Conservation (phyloP, 768 basidiomycete genomes). For the Psilocybe cyanescens region DNA sequence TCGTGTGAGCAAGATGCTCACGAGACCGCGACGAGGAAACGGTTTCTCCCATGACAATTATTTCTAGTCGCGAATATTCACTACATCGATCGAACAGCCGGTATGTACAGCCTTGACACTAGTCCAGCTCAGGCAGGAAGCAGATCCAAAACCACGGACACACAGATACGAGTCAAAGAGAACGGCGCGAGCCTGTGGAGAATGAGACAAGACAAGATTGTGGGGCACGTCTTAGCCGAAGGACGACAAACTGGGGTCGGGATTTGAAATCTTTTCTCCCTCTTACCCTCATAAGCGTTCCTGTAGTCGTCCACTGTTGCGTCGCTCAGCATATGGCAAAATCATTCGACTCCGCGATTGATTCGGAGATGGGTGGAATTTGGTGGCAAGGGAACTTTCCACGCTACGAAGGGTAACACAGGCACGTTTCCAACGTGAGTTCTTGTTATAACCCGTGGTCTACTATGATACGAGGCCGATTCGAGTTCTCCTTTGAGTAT, state of each 20-base stretch:
- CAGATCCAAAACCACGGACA: neutral
- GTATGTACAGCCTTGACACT: neutral
- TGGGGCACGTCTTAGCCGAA: neutral
- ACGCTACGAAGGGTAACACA: conserved; percentile 12
- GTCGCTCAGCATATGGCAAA: neutral
- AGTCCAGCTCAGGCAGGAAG: neutral
- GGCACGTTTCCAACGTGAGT: conserved; percentile 13
- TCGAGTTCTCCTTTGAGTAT: neutral
- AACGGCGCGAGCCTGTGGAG: no score
- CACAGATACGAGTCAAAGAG: no score
- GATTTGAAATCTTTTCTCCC: neutral
- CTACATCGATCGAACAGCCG: neutral
- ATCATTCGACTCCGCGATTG: neutral
- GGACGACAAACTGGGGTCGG: neutral
- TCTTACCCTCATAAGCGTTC: neutral
- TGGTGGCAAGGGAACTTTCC: conserved; percentile 11
- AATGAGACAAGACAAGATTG: no score
- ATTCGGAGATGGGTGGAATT: conserved; percentile 7
- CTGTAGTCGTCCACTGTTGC: neutral
- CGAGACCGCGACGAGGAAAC: neutral
- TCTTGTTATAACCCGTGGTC: conserved; percentile 3
- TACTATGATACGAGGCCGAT: conserved; percentile 1
- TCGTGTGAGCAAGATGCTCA: neutral
- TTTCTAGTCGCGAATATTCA: neutral
- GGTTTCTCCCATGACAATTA: conserved; percentile 2